Evolutionary conservation across 192 early-diverging fungal species (phyloP).

Genomic region (Geranomyces variabilis): DNA sequence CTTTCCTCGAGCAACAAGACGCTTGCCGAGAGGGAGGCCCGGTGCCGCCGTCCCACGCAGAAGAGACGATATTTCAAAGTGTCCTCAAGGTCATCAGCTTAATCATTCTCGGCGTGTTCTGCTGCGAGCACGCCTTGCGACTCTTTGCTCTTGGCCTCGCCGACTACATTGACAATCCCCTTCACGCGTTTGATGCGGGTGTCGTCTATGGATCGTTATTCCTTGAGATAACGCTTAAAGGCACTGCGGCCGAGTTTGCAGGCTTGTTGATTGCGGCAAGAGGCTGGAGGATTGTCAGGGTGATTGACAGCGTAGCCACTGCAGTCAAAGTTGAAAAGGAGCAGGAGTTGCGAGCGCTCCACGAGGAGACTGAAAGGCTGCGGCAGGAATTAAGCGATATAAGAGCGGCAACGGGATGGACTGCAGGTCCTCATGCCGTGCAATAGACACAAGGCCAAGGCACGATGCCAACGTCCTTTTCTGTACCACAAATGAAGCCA

Average conservation of each 20-base stretch:
- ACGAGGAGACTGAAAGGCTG: slow-evolving; percentile 12
- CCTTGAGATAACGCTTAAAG: slow-evolving; percentile 29
- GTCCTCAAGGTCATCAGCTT: slow-evolving; percentile 24
- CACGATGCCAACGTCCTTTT: too few species aligned
- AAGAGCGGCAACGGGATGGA: too few species aligned
- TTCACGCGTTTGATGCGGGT: slow-evolving; percentile 39
- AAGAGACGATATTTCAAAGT: slow-evolving; percentile 16
- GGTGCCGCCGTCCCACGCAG: not conserved
- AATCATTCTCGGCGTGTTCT: slow-evolving; percentile 33
- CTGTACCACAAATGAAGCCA: too few species aligned
- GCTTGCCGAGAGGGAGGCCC: not conserved
- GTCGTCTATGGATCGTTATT: slow-evolving; percentile 39
- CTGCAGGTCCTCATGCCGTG: too few species aligned
- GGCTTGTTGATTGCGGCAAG: slow-evolving; percentile 39
- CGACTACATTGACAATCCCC: slow-evolving; percentile 23
- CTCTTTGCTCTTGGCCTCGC: slow-evolving; percentile 32
- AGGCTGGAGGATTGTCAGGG: slow-evolving; percentile 39
- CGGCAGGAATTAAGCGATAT: slow-evolving; percentile 9
- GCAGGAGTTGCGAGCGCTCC: slow-evolving; percentile 3
- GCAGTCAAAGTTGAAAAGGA: slow-evolving; percentile 26
- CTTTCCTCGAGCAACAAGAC: slow-evolving; percentile 25
- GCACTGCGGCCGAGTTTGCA: slow-evolving; percentile 22
- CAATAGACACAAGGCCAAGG: too few species aligned
- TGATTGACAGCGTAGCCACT: slow-evolving; percentile 37
- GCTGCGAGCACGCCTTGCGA: slow-evolving; percentile 23